Evolutionary conservation across 139 green algal genomes (phyloP), one percentile per base, ranked within the genome.

Genomic region (Coelastrella sp.): DNA sequence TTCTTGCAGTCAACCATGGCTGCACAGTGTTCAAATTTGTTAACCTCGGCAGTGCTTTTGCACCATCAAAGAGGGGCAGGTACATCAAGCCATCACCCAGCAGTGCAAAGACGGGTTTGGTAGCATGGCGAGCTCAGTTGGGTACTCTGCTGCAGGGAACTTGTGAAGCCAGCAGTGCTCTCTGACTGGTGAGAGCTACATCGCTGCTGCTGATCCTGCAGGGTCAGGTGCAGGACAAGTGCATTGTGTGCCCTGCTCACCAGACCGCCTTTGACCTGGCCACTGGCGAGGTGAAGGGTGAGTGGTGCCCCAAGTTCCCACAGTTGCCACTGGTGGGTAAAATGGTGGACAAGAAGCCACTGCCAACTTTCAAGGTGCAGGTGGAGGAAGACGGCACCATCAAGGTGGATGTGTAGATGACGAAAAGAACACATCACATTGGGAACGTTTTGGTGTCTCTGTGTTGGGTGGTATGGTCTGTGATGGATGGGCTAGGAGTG

Each of bases 191-290:
- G 35, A 49, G 35, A 49, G 35, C 35, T 49, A 49, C 35, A 49
- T 49, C 35, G 35, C 35, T 49, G 35, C 35, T 14, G 63, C 63
- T 72, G 63, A 72, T 72, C 63, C 24, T 88, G 88, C 68, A 80
- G 59, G 61, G 90, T n/a, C 66, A 94, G 78, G 87, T 63, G 10
- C 35, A 85, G 10, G 76, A 95, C 91, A 91, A 91, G 14, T 97
- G 94, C 86, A 89, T 98, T 20, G 88, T 95, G 17, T 97, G 96
- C 91, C 92, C 96, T 11, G 96, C 95, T 17, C 96, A 98, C 89
- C 91, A 91, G 87, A 97, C 95, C 25, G 85, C 91, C 35, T 98
- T 98, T 75, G 92, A 97, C 89, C 90, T 98, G n/a, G 73, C 84
- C 8, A 95, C 85, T 8, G 84, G 84, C 15, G 92, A 92, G 65